These are phyloP conservation scores for Quercus glauca DNA, from an alignment of 306 rosid genomes.

Conservation along the genomic window DNA sequence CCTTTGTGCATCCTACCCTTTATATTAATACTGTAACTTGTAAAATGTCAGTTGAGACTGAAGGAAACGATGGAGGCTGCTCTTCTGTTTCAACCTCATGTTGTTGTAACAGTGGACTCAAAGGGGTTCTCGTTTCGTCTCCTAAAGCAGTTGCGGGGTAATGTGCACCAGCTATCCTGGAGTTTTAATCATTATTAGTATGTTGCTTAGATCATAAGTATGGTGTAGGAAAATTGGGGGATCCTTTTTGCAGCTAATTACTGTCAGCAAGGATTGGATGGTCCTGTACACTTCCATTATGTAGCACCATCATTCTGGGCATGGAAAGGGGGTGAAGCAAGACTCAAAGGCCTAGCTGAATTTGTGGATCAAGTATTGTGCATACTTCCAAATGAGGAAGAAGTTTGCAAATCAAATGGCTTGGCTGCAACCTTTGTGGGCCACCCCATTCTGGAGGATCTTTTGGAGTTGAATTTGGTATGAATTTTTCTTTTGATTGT, in stretches of 20 bases:
- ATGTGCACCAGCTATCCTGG: slow-evolving; percentile 24
- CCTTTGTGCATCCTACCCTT: not conserved
- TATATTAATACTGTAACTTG: slow-evolving; percentile 9
- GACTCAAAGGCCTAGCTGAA: slow-evolving; percentile 65
- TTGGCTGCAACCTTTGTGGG: slow-evolving; percentile 85
- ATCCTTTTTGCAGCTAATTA: slow-evolving; percentile 78
- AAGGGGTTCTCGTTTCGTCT: slow-evolving; percentile 93
- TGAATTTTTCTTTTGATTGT: slow-evolving; percentile 4
- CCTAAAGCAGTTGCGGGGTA: slow-evolving; percentile 80
- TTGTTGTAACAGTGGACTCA: slow-evolving; percentile 71
- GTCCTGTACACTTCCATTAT: slow-evolving; percentile 74
- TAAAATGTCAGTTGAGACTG: slow-evolving; percentile 54
- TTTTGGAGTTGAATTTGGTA: slow-evolving; percentile 56
- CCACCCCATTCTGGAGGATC: slow-evolving; percentile 82
- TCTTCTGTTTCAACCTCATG: slow-evolving; percentile 73
- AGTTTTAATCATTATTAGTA: slow-evolving; percentile 14
- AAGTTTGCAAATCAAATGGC: slow-evolving; percentile 75
- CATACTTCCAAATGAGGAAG: slow-evolving; percentile 88
- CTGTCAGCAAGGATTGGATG: slow-evolving; percentile 31
- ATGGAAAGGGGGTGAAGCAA: slow-evolving; percentile 96
- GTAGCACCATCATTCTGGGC: slow-evolving; percentile 98
- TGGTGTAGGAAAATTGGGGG: slow-evolving; percentile 36
- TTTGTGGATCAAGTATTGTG: slow-evolving; percentile 86
- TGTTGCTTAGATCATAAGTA: slow-evolving; percentile 24
- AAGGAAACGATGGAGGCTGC: slow-evolving; percentile 77